Conservation (phyloP, 495 filamentous ascomycete genomes). For the Parathielavia appendiculata region DNA sequence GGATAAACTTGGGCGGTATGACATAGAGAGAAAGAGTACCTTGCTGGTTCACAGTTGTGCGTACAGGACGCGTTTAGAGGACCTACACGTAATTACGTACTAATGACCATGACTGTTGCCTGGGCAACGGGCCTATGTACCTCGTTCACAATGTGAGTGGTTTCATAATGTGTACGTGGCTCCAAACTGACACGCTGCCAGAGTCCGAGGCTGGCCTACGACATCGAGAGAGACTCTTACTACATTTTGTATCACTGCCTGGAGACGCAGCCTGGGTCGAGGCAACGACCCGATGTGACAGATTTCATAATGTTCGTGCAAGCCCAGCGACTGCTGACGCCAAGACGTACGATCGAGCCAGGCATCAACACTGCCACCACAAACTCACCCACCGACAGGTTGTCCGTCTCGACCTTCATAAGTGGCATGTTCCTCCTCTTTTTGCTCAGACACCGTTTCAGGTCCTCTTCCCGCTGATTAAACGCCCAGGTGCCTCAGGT, state of each 20-base stretch:
- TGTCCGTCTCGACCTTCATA: too few relatives aligned
- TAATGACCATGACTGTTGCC: background rate
- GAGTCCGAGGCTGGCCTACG: background rate
- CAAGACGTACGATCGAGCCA: background rate
- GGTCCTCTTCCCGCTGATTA: too few relatives aligned
- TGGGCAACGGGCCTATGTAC: background rate
- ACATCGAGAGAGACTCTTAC: too few relatives aligned
- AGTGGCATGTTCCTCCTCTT: too few relatives aligned
- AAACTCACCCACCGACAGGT: too few relatives aligned
- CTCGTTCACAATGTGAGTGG: background rate
- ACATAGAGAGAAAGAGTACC: constrained; percentile 16
- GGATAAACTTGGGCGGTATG: constrained; percentile 12
- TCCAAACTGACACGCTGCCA: background rate
- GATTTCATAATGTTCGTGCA: background rate
- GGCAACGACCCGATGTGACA: background rate
- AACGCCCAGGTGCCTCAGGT: background rate
- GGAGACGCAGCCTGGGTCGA: too few relatives aligned
- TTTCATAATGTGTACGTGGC: background rate
- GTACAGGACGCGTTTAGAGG: background rate
- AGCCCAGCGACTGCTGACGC: background rate
- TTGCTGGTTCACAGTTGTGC: background rate
- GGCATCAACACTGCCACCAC: constrained; percentile 9
- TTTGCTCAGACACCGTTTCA: too few relatives aligned
- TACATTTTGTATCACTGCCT: too few relatives aligned
- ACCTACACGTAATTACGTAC: background rate